Evolutionary conservation across 805 yeast species (phyloP), one percentile per base, ranked within the genome.

Genomic region (Monosporozyma servazzii): DNA sequence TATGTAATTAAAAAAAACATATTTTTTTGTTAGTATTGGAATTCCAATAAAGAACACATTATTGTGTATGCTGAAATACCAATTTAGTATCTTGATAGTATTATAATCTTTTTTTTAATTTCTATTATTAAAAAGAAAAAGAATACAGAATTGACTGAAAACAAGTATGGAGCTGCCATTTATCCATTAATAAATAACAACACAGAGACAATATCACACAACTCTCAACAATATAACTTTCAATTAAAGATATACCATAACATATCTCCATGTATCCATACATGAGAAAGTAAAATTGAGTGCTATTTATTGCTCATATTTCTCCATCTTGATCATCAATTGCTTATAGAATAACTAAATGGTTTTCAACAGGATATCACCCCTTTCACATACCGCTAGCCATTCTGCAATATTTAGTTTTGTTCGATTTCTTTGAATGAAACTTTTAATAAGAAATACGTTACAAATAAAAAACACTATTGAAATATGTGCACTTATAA

Each of bases 281-380:
- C 44, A 41, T 41, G 29, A 41, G 15, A 13, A 15, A 33, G n/a
- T 13, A n/a, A 13, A 10, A 10, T 10, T 30, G 36, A 30, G 36
- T 37, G 17, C 17, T 9, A 9, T 5, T 39, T 18, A 6, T 18
- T 39, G 15, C 18, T 10, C 23, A 20, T 21, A 21, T 30, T 11
- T 10, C 23, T 21, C 23, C 44, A 41, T 21, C 44, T 41, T 41
- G 44, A 18, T 11, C 15, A 21, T 41, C 27, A 41, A 41, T 41
- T 41, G 44, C 44, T n/a, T 48, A 48, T 58, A 62, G 68, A 65
- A 64, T 58, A 64, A 65, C 69, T 64, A 64, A 62, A 58, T 60
- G 70, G 71, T 63, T 67, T 67, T 66, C 61, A 59, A 65, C 68
- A 62, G 71, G 71, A 66, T 56, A 66, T 63, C 71, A 67, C 71